Base-by-base conservation (phyloP, 2,329 filamentous ascomycete genomes). In the Sarocladium brachiariae region DNA sequence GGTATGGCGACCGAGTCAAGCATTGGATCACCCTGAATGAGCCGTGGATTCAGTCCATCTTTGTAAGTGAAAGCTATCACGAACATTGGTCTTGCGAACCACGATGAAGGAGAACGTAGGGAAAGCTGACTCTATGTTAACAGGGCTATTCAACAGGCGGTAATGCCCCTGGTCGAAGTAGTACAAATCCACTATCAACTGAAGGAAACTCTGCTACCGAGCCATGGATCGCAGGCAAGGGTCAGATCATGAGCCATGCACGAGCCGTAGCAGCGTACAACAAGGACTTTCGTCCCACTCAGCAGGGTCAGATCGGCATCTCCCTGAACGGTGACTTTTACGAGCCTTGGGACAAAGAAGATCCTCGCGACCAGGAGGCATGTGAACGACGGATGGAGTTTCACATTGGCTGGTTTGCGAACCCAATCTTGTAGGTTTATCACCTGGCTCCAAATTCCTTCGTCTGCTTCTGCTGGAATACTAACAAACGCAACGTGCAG, bases 11-110 rank as follows among this genome's bases (percentile, higher is more conserved):
- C 35, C 58, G 65, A 0, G 68, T 70, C 1, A 61, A 62, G 31
- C 56, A 64, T n/a, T 71, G 67, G 68, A 62, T 69, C 47, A 71
- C 67, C 0, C 54, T 69, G 11, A 70, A 70, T 41, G 69, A 71
- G 35, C 67, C 68, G 0, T 65, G 59, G 63, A 68, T 70, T 1
- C 59, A 66, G 14, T 61, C 66, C 1, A 62, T 69, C 41, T 68
- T 65, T 52, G 62, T 64, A 53, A 50, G 58, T 54, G 19, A 6
- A 19, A n/a, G n/a, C n/a, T n/a, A n/a, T n/a, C n/a, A n/a, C n/a
- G n/a, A n/a, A n/a, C n/a, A n/a, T n/a, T n/a, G n/a, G n/a, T n/a
- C n/a, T n/a, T n/a, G n/a, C n/a, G n/a, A n/a, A n/a, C 33, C 6
- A 16, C 7, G 21, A 34, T 38, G 39, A 14, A 43, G 38, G 19